phyloP scores from a whole-genome alignment of 2,329 filamentous ascomycete species.

The Fusarium concolor region DNA sequence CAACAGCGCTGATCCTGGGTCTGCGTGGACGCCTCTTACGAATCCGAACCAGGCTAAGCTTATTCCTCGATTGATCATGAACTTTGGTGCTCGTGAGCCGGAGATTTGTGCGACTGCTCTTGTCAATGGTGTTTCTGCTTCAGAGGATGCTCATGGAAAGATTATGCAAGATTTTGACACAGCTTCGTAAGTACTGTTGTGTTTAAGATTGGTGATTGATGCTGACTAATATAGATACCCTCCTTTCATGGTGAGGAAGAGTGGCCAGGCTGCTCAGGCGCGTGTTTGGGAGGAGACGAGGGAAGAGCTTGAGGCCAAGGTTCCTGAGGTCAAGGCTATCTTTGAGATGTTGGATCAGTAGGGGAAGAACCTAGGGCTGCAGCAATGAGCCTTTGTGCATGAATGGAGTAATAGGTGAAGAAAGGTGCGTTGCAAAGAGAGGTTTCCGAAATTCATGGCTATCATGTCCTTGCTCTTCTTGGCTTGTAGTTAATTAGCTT shows the following conservation, averaged over 20 bases:
- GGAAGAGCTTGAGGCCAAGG: conserved; percentile 40
- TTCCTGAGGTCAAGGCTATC: conserved; percentile 41
- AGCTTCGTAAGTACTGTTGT: conserved; percentile 45
- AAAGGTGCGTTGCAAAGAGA: no score
- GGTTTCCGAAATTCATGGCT: no score
- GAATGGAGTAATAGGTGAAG: no score
- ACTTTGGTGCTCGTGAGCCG: conserved; percentile 52
- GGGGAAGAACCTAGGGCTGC: neutral
- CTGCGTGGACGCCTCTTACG: conserved; percentile 54
- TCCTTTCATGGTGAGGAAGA: conserved; percentile 51
- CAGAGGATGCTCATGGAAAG: conserved; percentile 49
- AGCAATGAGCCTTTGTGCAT: no score
- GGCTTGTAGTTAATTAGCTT: no score
- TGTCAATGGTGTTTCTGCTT: conserved; percentile 52
- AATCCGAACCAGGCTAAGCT: conserved; percentile 51
- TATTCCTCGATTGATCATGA: conserved; percentile 54
- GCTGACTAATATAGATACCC: conserved; percentile 46
- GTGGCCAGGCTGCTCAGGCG: conserved; percentile 37
- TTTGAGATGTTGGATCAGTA: conserved; percentile 37
- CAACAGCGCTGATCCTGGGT: conserved; percentile 54
- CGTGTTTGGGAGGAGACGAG: conserved; percentile 44
- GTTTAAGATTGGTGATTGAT: neutral
- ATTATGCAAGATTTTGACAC: conserved; percentile 55
- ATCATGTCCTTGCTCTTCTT: no score
- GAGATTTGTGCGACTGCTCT: conserved; percentile 53